Evolutionary conservation across 1,284 basidiomycete species (phyloP).

Genomic region (Tylopilus sp.): DNA sequence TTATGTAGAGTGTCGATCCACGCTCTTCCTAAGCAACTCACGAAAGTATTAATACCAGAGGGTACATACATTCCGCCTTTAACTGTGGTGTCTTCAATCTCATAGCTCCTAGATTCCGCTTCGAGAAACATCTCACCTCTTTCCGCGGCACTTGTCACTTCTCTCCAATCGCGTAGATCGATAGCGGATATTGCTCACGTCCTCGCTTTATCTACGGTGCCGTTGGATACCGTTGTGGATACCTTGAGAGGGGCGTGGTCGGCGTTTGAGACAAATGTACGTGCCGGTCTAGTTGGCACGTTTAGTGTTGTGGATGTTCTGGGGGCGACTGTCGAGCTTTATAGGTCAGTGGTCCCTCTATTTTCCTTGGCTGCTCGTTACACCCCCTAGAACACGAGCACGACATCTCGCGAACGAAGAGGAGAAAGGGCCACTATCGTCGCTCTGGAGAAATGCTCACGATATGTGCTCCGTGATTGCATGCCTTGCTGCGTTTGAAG

Average conservation of each 20-base stretch:
- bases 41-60: conserved; percentile 16
- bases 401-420: conserved; percentile 28
- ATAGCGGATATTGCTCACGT: conserved; percentile 54
- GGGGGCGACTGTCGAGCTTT: conserved; percentile 55
- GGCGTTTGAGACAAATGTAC: conserved; percentile 39
- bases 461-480: conserved; percentile 62
- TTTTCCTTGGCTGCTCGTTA: conserved; percentile 5
- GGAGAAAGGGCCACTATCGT: conserved; percentile 40
- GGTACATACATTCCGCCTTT: conserved; percentile 17
- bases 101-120: conserved; percentile 11
- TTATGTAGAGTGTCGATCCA: conserved; percentile 46
- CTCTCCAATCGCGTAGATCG: conserved; percentile 44
- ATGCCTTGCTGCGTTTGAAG: conserved; percentile 59
- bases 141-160: conserved; percentile 39
- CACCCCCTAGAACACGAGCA: conserved; percentile 37
- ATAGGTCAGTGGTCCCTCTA: conserved; percentile 39
- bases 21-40: conserved; percentile 40
- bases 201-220: conserved; percentile 41
- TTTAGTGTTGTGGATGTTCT: conserved; percentile 43
- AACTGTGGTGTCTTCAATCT: conserved; percentile 11
- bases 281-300: conserved; percentile 34
- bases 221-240: conserved; percentile 40
- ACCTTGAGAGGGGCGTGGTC: conserved; percentile 43
- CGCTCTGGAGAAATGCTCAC: conserved; percentile 53
- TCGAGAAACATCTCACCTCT: conserved; percentile 24